phyloP scores from a whole-genome alignment of 257 asterid species.

The Misopates orontium region DNA sequence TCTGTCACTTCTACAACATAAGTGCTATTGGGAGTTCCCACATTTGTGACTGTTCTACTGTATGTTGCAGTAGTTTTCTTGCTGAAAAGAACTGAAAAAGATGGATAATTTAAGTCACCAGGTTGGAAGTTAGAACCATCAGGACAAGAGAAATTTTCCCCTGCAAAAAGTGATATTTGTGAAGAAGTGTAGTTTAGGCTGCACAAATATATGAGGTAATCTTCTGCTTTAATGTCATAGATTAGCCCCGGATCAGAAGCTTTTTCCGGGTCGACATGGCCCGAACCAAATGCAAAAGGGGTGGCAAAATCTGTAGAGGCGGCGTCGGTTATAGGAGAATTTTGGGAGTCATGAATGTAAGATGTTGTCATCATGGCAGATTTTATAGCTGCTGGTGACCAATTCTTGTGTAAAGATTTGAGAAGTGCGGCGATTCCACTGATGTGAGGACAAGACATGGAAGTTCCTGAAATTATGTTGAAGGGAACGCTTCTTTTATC shows the following conservation, averaged over 20 bases:
- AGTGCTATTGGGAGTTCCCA: slow-evolving; percentile 44
- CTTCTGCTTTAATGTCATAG: slow-evolving; percentile 51
- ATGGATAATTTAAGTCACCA: slow-evolving; percentile 78
- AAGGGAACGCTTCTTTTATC: slow-evolving; percentile 55
- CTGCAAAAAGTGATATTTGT: slow-evolving; percentile 43
- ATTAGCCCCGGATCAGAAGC: slow-evolving; percentile 73
- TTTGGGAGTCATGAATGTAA: slow-evolving; percentile 34
- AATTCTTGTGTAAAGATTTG: slow-evolving; percentile 50
- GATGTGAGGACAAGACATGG: slow-evolving; percentile 85
- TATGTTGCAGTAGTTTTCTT: slow-evolving; percentile 31
- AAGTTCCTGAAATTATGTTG: slow-evolving; percentile 74
- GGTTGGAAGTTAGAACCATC: slow-evolving; percentile 28
- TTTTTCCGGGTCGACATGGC: slow-evolving; percentile 63
- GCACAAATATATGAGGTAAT: slow-evolving; percentile 56
- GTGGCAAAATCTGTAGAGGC: slow-evolving; percentile 40
- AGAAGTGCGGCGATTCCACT: slow-evolving; percentile 67
- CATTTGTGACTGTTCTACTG: slow-evolving; percentile 64
- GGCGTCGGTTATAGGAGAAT: slow-evolving; percentile 48
- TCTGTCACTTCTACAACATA: slow-evolving; percentile 42
- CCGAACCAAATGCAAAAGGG: slow-evolving; percentile 64
- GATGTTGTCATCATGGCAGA: slow-evolving; percentile 83
- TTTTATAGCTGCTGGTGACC: slow-evolving; percentile 81
- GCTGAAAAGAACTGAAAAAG: slow-evolving; percentile 51
- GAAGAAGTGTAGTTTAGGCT: slow-evolving; percentile 58
- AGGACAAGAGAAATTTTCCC: slow-evolving; percentile 50